Base-by-base conservation (phyloP, 768 basidiomycete species). In the Agrocybe praecox region DNA sequence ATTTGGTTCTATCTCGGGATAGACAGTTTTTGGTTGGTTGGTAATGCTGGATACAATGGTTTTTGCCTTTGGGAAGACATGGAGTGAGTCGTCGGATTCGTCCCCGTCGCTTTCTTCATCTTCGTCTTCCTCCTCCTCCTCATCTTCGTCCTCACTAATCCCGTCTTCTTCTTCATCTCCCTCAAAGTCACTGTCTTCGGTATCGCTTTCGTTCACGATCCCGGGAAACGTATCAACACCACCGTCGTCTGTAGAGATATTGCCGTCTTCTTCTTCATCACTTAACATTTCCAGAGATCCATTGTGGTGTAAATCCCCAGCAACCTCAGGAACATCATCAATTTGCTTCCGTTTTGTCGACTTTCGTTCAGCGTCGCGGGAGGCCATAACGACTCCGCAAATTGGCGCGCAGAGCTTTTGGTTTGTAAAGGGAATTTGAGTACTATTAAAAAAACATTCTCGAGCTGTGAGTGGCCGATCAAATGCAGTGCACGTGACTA, bases 1-100 rank as follows among this genome's bases (percentile, higher is more conserved):
- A 55, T 90, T 87, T 10, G 94, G 89, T 62, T 93, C 92, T 67
- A 95, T 95, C 65, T 91, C 89, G 45, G 92, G 92, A 68, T 90
- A 94, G 36, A 93, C 85, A 57, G 80, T 82, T 78, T 92, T 94
- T 55, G 80, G 86, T 59, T 87, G 85, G n/a, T 92, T 89, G 56
- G 94, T 96, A 60, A 95, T 88, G 55, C 86, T 76, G 40, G 92
- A 94, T 52, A 87, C 78, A 34, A 93, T 72, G 23, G 81, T 85
- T 71, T 87, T 89, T 44, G 86, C 73, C 69, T 81, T 83, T 22
- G 89, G 89, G 58, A 82, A 82, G 58, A 86, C 68, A 63, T 83
- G 81, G 46, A 81, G 74, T 43, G 78, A 75, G 65, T 77, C 75
- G 57, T 78, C 78, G 49, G 76, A 80, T 46, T 73, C 74, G 19